Evolutionary conservation across 2,329 filamentous ascomycete species (phyloP).

Genomic region (Hypocreales sp.): DNA sequence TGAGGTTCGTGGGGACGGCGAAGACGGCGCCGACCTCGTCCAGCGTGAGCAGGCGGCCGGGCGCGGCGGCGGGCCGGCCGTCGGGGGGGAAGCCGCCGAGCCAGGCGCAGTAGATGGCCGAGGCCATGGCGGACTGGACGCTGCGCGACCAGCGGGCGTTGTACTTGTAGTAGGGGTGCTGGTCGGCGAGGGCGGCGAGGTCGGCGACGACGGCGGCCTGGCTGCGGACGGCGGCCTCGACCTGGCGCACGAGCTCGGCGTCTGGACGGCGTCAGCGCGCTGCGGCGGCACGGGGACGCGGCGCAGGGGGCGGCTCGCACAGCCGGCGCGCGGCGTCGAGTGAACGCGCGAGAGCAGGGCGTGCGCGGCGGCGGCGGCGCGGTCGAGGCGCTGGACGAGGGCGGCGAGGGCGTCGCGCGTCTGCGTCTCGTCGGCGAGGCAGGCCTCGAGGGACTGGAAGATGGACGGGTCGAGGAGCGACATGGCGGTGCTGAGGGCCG

Average conservation of each 20-base stretch:
- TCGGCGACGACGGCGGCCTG: slow-evolving; percentile 56
- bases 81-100: slow-evolving; percentile 52
- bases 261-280: slow-evolving; percentile 24
- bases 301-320: no score
- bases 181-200: slow-evolving; percentile 58
- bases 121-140: slow-evolving; percentile 61
- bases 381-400: slow-evolving; percentile 68
- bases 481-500: slow-evolving; percentile 2
- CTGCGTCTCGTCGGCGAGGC: slow-evolving; percentile 74
- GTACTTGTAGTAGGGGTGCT: slow-evolving; percentile 95
- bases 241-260: slow-evolving; percentile 49
- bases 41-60: slow-evolving; percentile 62
- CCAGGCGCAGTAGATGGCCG: slow-evolving; percentile 50
- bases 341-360: slow-evolving; percentile 80
- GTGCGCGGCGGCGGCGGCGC: slow-evolving; percentile 66
- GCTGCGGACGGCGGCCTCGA: slow-evolving; percentile 55
- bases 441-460: slow-evolving; percentile 74
- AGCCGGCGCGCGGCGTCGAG: slow-evolving; percentile 55
- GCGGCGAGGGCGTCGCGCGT: slow-evolving; percentile 73
- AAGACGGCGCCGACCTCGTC: slow-evolving; percentile 74
- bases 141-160: slow-evolving; percentile 75
- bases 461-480: slow-evolving; percentile 55
- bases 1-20: slow-evolving; percentile 77
- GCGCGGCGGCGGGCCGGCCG: slow-evolving; percentile 35
- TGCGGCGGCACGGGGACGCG: no score